Evolutionary conservation across 306 rosid species (phyloP).

Genomic region (Pyrus betulifolia): DNA sequence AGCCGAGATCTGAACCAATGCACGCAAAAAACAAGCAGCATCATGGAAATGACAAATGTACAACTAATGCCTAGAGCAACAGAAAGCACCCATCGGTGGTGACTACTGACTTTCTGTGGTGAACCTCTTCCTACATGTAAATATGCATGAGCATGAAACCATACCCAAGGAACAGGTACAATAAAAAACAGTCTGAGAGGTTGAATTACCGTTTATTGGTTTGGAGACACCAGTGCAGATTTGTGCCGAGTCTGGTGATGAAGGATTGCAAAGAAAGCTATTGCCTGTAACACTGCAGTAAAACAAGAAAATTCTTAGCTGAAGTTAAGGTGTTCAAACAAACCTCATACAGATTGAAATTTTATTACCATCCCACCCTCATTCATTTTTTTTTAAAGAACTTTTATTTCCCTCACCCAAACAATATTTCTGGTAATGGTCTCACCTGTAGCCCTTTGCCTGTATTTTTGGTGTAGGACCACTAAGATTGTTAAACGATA

Average conservation of each 20-base stretch:
- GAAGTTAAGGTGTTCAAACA: not conserved
- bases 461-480: constrained; percentile 82
- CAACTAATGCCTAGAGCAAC: constrained; percentile 66
- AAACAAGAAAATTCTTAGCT: constrained; percentile 15
- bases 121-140: constrained; percentile 50
- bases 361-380: not conserved
- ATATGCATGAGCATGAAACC: not conserved
- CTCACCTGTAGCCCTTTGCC: constrained; percentile 91
- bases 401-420: not conserved
- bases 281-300: constrained; percentile 70
- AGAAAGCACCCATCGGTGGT: constrained; percentile 55
- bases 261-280: constrained; percentile 59
- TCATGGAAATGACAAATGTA: constrained; percentile 57
- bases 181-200: not conserved
- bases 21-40: constrained; percentile 64
- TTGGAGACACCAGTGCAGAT: constrained; percentile 42
- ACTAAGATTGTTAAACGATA: constrained; percentile 88
- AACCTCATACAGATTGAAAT: not conserved
- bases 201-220: constrained; percentile 62
- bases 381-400: not conserved
- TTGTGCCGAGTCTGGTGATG: constrained; percentile 38
- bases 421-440: not conserved
- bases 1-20: constrained; percentile 71
- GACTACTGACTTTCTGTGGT: constrained; percentile 30
- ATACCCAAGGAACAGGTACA: constrained; percentile 3